These are phyloP conservation scores for Macrolepiota dolichaula DNA, from an alignment of 768 basidiomycete species.

Conservation along the genomic window DNA sequence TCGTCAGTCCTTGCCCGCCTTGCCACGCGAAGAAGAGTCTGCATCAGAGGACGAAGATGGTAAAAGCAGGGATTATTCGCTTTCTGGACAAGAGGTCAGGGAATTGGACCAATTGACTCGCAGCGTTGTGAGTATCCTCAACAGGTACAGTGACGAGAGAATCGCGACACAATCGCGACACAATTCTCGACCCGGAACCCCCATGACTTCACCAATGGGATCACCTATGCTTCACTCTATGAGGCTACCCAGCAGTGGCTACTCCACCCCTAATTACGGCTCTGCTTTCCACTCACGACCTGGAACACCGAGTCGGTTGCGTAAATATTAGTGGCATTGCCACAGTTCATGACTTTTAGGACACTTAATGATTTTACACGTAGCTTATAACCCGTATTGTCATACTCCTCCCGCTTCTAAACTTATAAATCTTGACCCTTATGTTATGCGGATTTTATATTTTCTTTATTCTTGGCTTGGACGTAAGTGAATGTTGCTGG, in stretches of 20 bases:
- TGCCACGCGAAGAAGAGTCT: constrained; percentile 46
- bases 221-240: constrained; percentile 41
- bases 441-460: not conserved
- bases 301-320: constrained; percentile 58
- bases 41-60: constrained; percentile 62
- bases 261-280: constrained; percentile 46
- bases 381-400: not conserved
- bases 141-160: constrained; percentile 68
- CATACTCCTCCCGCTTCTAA: not conserved
- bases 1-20: constrained; percentile 26
- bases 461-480: not conserved
- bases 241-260: constrained; percentile 46
- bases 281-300: constrained; percentile 48
- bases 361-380: not conserved
- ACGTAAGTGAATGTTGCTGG: not conserved
- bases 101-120: constrained; percentile 75
- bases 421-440: not conserved
- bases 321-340: constrained; percentile 25
- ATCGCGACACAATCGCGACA: constrained; percentile 50
- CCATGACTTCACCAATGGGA: constrained; percentile 33
- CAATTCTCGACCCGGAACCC: constrained; percentile 67
- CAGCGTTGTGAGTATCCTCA: constrained; percentile 70
- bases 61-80: constrained; percentile 41
- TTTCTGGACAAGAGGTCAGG: constrained; percentile 66
- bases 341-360: not conserved